Base-by-base conservation (phyloP, 2,329 filamentous ascomycete species). In the Ascochyta viciae-villosae region DNA sequence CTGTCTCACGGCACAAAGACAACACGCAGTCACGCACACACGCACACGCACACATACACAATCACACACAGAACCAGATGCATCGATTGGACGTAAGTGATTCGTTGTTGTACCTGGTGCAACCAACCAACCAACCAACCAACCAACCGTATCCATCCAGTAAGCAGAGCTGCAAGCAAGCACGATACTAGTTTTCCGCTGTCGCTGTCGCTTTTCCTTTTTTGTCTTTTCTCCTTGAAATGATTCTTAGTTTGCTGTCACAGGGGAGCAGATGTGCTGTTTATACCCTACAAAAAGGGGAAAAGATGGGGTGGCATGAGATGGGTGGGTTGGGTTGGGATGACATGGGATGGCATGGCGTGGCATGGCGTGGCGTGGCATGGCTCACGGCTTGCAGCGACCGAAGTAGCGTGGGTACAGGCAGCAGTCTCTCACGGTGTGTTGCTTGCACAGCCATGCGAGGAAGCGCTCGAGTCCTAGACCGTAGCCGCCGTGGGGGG, bases 401-500 rank as follows among this genome's bases (percentile, higher is more conserved):
- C 88, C 88, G 83, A 92, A 92, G 79, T 90, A 93, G 57, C 90
- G 85, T 61, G 90, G 89, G 74, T 92, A 93, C 79, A 93, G 76
- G 77, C 88, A 91, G 66, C 86, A 87, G 70, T 88, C 86, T 37
- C 86, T 78, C 35, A 89, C 86, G 3, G 86, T 89, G 74, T 86
- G 85, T 65, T 86, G 83, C 64, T 84, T 85, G 74, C 85, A 88
- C 73, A 89, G 74, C 86, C 86, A 89, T 43, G 86, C 86, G 45
- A 89, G 77, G 79, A 88, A 88, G 42, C 94, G 87, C 83, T 98
- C 94, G 47, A 96, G 84, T 66, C 95, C 95, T 44, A 99, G 83
- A 49, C 94, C 94, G 76, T 96, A 98, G 51, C 94, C 93, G 61
- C 92, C 92, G 78, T 98, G 94, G 26, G 92, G 92, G 40, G 90